Base-by-base conservation (phyloP, 2,329 filamentous ascomycete genomes). In the Drechslera avenae region DNA sequence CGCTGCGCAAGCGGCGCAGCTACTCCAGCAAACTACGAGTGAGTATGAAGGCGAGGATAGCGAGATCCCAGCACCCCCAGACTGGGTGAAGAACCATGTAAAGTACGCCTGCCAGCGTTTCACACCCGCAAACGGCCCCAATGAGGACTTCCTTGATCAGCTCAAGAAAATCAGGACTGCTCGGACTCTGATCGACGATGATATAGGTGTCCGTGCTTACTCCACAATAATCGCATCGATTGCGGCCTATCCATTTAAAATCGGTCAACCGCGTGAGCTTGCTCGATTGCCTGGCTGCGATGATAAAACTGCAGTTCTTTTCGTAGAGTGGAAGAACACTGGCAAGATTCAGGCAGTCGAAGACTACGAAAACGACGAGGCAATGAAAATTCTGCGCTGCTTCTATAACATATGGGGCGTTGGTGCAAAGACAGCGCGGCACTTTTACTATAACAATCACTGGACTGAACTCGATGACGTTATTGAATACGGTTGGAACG, bases 331-430 rank as follows among this genome's bases (percentile, higher is more conserved):
- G 81, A 83, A 80, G 44, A 78, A 81, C 50, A 80, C 81, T 0
- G 86, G 85, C 0, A 77, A 73, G 13, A 76, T 96, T 4, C 68
- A 78, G 30, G 89, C 90, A 18, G 86, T 86, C 0, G 76, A 82
- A 6, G 82, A 85, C 3, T 82, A 89, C 1, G 81, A 87, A 42
- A 73, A 76, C 0, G 86, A 96, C 59, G 77, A 83, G 10, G 83
- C 81, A 50, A 79, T 94, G 50, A 79, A 79, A 16, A 79, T 86
- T 0, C 74, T 97, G 3, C 79, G 83, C 36, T 71, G 81, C 0
- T 97, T 97, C 72, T 89, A 89, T 74, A 80, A 88, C 4, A 95
- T 97, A 50, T 96, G 91, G 89, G 93, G 92, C n/a, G 91, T 97
- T 0, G 93, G 89, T 0, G 87, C 88, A 2, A 85, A 84, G 10